These are phyloP conservation scores for Ceratocystis papillata DNA, from an alignment of 2,329 filamentous ascomycete species.

Conservation along the genomic window DNA sequence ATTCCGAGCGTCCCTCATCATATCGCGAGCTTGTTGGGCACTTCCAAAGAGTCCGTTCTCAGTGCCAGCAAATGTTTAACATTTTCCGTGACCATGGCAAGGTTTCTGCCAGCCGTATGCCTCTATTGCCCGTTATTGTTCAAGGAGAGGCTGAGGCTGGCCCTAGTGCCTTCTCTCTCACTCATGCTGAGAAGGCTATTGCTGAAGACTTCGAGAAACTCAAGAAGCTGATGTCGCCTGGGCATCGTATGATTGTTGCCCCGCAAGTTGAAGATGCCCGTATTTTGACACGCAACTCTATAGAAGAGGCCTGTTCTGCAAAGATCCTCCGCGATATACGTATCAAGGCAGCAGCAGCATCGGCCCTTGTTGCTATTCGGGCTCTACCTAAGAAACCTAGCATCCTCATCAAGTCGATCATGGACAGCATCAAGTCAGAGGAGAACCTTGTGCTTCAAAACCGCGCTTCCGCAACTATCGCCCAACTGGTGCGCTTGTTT, in stretches of 20 bases:
- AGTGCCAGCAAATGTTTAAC: constrained; percentile 81
- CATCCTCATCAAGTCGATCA: constrained; percentile 85
- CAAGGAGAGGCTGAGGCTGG: constrained; percentile 89
- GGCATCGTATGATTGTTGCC: constrained; percentile 72
- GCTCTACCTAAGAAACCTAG: constrained; percentile 88
- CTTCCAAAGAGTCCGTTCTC: constrained; percentile 77
- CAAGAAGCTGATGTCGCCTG: constrained; percentile 78
- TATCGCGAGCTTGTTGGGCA: constrained; percentile 88
- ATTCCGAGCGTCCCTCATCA: constrained; percentile 65
- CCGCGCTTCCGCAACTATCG: constrained; percentile 75
- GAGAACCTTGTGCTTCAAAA: constrained; percentile 82
- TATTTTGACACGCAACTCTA: constrained; percentile 55
- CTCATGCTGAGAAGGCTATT: constrained; percentile 79
- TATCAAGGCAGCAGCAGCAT: constrained; percentile 75
- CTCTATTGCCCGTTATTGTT: constrained; percentile 75
- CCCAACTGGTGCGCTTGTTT: constrained; percentile 74
- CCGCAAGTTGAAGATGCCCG: constrained; percentile 71
- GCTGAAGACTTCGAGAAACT: constrained; percentile 76
- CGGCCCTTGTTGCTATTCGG: constrained; percentile 77
- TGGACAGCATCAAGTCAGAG: constrained; percentile 95
- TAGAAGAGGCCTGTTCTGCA: constrained; percentile 66
- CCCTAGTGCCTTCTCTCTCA: constrained; percentile 80
- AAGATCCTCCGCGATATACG: constrained; percentile 78
- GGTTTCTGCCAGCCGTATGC: constrained; percentile 62
- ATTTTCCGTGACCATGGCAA: constrained; percentile 87